Conservation (phyloP, 2,329 filamentous ascomycete species). For the Fusarium drepaniforme region DNA sequence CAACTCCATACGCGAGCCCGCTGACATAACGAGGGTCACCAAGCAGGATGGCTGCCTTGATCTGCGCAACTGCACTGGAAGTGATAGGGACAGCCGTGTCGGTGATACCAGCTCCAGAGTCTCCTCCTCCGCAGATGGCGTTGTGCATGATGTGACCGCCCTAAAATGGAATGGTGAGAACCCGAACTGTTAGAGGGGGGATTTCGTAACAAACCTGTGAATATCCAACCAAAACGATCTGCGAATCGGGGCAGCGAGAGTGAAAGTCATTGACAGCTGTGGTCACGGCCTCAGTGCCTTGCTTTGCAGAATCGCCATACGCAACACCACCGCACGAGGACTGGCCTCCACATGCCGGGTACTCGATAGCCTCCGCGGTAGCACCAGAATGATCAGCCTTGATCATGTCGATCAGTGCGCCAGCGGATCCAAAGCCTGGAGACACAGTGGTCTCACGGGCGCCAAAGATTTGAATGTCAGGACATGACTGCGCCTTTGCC, state of each 20-base stretch:
- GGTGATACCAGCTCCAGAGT: constrained; percentile 58
- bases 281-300: constrained; percentile 70
- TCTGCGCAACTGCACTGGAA: constrained; percentile 61
- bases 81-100: constrained; percentile 58
- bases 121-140: constrained; percentile 71
- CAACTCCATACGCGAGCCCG: constrained; percentile 70
- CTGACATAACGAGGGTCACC: constrained; percentile 70
- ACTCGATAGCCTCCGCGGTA: constrained; percentile 66
- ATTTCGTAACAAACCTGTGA: constrained; percentile 61
- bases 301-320: constrained; percentile 69
- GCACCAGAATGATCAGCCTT: constrained; percentile 60
- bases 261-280: constrained; percentile 71
- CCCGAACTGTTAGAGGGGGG: fast-evolving
- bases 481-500: constrained; percentile 47
- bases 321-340: constrained; percentile 67
- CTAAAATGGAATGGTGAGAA: constrained; percentile 44
- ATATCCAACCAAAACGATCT: constrained; percentile 72
- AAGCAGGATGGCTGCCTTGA: constrained; percentile 75
- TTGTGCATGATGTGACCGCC: constrained; percentile 75
- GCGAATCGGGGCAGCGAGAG: constrained; percentile 65
- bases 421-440: constrained; percentile 64
- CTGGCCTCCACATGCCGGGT: constrained; percentile 74
- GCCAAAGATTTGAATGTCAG: constrained; percentile 59
- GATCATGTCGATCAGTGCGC: constrained; percentile 63
- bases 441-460: constrained; percentile 63